Base-by-base conservation (phyloP, 2,329 filamentous ascomycete species). In the Cladosporium sp. region DNA sequence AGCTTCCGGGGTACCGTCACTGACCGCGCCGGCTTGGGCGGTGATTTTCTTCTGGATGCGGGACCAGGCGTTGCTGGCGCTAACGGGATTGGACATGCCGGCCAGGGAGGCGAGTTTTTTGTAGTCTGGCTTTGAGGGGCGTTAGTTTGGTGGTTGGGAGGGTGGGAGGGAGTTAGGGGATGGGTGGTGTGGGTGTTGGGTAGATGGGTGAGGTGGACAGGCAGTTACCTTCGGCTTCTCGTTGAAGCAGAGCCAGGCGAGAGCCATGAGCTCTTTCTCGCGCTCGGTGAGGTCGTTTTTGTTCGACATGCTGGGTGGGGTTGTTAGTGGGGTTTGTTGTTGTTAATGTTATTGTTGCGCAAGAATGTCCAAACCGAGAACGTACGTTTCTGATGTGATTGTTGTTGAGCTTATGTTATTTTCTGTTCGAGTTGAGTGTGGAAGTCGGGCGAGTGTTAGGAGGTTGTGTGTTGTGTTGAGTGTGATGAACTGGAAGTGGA, bases 81-180 rank as follows among this genome's bases (percentile, higher is more conserved):
- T 63, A 16, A 52, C 43, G 7, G 45, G 46, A 50, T 62, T 66
- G 50, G 54, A 58, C 47, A 61, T 56, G 41, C 56, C 55, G 30
- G 49, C 40, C 15, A 48, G 38, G 9, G 38, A 32, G 39, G 60
- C 57, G 42, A 65, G 57, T 49, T 62, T 63, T 4, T 56, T 49
- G 38, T 58, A 58, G 49, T 63, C 58, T 39, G 62, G 33, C 61
- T 63, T 15, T 20, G 4, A 19, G 16, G 38, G 12, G 16, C 5
- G 35, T 30, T 15, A 35, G 13, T 22, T 19, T 29, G 4, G 39
- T n/a, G n/a, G 12, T 11, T 4, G 6, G 5, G 32, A 12, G 12
- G 33, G 20, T 16, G 11, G 13, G 12, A 8, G 22, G 22, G 41
- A 70, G 72, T 57, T 81, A 85, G 36, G 55, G 59, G 1, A 25